Evolutionary conservation across 73 alveolate genomes (phyloP).

Genomic region (Symbiodinium pilosum): DNA sequence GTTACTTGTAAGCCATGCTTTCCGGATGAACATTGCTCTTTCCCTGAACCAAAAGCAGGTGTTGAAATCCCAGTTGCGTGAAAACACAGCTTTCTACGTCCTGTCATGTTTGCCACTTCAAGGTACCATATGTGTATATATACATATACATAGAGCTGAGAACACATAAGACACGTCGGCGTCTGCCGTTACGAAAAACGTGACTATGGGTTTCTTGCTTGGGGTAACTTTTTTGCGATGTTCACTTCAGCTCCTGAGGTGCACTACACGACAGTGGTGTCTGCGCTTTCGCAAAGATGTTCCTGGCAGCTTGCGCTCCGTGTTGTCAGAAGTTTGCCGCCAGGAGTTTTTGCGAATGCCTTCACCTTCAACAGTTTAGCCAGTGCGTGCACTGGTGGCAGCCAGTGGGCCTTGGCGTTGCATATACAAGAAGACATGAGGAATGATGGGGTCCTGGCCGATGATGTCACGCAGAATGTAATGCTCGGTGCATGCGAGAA

Average conservation of each 20-base stretch:
- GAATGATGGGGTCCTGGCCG: not conserved
- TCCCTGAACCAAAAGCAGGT: no score
- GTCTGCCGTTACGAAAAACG: no score
- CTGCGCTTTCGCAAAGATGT: not conserved
- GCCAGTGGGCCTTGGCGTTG: not conserved
- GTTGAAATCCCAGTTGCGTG: no score
- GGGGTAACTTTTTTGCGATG: no score
- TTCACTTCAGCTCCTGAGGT: not conserved
- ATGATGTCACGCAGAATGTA: not conserved
- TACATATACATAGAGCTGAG: no score
- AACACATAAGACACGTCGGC: no score
- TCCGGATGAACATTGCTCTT: no score
- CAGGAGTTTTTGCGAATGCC: not conserved
- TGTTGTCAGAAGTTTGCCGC: not conserved
- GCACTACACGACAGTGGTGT: conserved; percentile 14
- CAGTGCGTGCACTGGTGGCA: not conserved
- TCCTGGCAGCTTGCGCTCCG: not conserved
- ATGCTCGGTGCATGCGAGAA: not conserved
- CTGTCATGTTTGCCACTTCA: no score
- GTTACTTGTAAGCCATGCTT: no score
- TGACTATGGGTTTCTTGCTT: no score
- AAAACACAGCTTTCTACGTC: no score
- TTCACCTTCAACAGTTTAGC: conserved; percentile 17
- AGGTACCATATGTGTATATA: no score
- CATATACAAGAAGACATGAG: not conserved